Percentiles rank a stretch among this genome's conserved stretches.
phyloP scores from a whole-genome alignment of 805 yeast species.

The Saccharomycopsis sp. region DNA sequence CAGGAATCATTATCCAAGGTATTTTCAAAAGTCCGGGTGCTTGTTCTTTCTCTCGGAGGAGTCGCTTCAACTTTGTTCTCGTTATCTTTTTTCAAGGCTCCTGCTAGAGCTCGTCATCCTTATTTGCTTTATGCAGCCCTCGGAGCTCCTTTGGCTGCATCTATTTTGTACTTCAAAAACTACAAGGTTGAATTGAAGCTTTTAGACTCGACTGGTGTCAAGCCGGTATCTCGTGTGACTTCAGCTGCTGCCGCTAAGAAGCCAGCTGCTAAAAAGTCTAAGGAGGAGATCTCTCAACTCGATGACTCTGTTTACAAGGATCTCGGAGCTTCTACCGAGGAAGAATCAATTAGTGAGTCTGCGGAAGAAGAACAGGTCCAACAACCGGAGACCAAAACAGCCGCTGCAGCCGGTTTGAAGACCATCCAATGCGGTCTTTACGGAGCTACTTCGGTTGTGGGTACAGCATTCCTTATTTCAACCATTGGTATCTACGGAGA shows the following conservation, averaged over 20 bases:
- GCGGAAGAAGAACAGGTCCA: conserved; percentile 37
- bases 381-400: conserved; percentile 35
- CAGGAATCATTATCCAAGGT: conserved; percentile 21
- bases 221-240: conserved; percentile 10
- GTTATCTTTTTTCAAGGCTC: conserved; percentile 51
- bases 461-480: conserved; percentile 42
- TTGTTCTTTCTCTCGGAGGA: conserved; percentile 36
- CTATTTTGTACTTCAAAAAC: conserved; percentile 26
- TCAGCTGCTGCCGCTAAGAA: conserved; percentile 5
- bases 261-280: conserved; percentile 24
- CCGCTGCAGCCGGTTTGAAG: conserved; percentile 30
- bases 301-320: conserved; percentile 42
- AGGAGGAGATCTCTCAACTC: conserved; percentile 35
- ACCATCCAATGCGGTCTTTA: conserved; percentile 33
- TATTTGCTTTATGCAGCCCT: conserved; percentile 61
- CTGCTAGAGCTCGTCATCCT: conserved; percentile 58
- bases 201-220: conserved; percentile 15
- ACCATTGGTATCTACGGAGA: conserved; percentile 57
- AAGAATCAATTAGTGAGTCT: conserved; percentile 26
- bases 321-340: conserved; percentile 30
- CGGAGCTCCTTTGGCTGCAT: conserved; percentile 42
- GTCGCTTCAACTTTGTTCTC: conserved; percentile 46
- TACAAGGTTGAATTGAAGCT: conserved; percentile 27
- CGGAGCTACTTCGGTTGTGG: conserved; percentile 37
- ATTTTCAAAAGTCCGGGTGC: conserved; percentile 24